Conservation (phyloP, 495 filamentous ascomycete species). For the Viridothelium virens region DNA sequence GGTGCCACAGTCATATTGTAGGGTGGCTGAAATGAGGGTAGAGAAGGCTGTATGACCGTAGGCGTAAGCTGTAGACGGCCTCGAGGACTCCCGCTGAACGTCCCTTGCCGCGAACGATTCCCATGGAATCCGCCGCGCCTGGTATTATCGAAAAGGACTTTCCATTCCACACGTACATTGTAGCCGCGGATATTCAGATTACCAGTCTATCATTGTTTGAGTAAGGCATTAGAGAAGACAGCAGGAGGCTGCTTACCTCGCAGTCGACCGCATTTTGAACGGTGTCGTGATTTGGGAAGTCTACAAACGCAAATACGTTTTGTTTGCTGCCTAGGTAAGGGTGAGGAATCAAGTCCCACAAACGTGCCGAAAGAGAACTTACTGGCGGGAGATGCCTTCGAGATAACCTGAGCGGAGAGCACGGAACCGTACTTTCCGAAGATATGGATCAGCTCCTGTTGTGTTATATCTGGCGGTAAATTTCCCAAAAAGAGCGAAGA, state of each 20-base stretch:
- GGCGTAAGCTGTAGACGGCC: background rate
- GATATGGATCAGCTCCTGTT: constrained; percentile 12
- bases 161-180: constrained; percentile 5
- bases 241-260: background rate
- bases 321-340: background rate
- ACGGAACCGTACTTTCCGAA: constrained; percentile 13
- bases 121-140: background rate
- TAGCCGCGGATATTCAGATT: constrained; percentile 13
- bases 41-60: background rate
- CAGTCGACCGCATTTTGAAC: constrained; percentile 7
- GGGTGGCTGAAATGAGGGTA: background rate
- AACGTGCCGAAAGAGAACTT: background rate
- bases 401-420: constrained; percentile 7
- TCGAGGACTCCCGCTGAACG: background rate
- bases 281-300: background rate
- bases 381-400: constrained; percentile 11
- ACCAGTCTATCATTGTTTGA: background rate
- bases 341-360: background rate
- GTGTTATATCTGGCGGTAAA: constrained; percentile 10
- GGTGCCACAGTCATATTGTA: constrained; percentile 4
- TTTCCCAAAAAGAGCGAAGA: constrained; percentile 11
- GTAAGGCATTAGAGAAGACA: background rate
- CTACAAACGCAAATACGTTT: constrained; percentile 11
- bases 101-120: background rate
- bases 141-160: background rate